Evolutionary conservation across 352 stramenopile genomes (phyloP), one percentile per base, ranked within the genome.

Genomic region (Phytophthora pinifolia): DNA sequence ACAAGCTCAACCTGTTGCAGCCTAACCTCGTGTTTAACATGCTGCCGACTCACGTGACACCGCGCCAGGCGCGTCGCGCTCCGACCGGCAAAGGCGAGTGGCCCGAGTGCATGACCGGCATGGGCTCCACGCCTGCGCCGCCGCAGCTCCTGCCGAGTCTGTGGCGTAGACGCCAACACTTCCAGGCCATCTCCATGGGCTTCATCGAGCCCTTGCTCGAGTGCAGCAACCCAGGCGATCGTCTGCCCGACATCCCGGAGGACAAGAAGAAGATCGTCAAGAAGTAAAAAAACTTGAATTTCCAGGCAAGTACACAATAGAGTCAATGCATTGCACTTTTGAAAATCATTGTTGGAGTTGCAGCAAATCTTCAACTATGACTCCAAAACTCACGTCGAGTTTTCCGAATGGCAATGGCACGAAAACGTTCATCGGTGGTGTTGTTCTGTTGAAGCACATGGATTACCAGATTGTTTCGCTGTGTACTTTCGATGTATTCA

Each of bases 11-110:
- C 7, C 13, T 65, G 25, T 32, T 71, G 41, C 62, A 65, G 25
- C 58, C 57, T 7, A 84, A 79, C 31, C 51, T 73, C n/a, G 44
- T 74, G 18, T 78, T 69, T 43, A 82, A 84, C 38, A 73, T 74
- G 45, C 18, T 68, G 2, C 73, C 73, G 46, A 83, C 62, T 9
- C 72, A 83, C 30, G 56, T 83, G 53, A 65, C 66, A 14, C 65
- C 66, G n/a, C 69, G 72, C 1, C 57, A 72, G 32, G 36, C 50
- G 42, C 71, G 44, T 47, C 64, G 50, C 25, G 64, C 46, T 17
- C 50, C 57, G 30, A 22, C 50, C 13, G 63, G 65, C n/a, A 75
- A 78, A 13, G 52, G 56, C 20, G 57, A 77, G n/a, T 79, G 73
- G 57, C 53, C 68, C 29, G 71, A 86, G 52, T 86, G 76, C 39